Evolutionary conservation across 306 rosid genomes (phyloP), one percentile per base, ranked within the genome.

Genomic region (Abrus pulchellus): DNA sequence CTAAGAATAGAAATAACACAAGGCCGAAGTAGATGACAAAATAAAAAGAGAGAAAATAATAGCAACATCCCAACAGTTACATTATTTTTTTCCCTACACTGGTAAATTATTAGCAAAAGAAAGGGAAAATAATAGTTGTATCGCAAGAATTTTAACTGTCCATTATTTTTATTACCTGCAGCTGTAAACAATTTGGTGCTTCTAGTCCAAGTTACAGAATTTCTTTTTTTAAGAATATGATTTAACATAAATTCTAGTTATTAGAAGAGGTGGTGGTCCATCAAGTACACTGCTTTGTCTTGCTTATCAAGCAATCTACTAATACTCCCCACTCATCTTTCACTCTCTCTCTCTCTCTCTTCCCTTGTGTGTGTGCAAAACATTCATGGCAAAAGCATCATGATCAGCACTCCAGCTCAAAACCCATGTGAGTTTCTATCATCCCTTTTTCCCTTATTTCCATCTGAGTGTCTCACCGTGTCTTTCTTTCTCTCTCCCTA

Each of bases 351-450:
- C 74, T 67, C 48, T 65, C n/a, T 65, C 38, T 43, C 45, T 61
- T 34, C 45, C 7, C 68, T 62, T 77, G 76, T 68, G 76, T 72
- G 80, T 65, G 80, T 4, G 49, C 63, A 68, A 85, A 87, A 86
- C 91, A 92, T 92, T 90, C 97, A 94, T 89, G 91, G 92, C 92
- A 86, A 90, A 89, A 86, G 94, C 94, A 90, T 92, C 83, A 92
- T 89, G 84, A 94, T 80, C 93, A 84, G 86, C 92, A 83, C 92
- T 91, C 94, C 92, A 90, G 77, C 90, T 89, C 92, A 77, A 88
- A 73, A 77, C 86, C 92, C 93, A 92, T 92, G 97, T 90, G 94
- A 92, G 80, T 78, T 85, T 79, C 90, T 87, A 90, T 85, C 94
- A 90, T 83, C 83, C 81, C 74, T 40, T 71, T 74, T 85, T 20